Evolutionary conservation across 768 basidiomycete genomes (phyloP).

Genomic region (Paxillus involutus): DNA sequence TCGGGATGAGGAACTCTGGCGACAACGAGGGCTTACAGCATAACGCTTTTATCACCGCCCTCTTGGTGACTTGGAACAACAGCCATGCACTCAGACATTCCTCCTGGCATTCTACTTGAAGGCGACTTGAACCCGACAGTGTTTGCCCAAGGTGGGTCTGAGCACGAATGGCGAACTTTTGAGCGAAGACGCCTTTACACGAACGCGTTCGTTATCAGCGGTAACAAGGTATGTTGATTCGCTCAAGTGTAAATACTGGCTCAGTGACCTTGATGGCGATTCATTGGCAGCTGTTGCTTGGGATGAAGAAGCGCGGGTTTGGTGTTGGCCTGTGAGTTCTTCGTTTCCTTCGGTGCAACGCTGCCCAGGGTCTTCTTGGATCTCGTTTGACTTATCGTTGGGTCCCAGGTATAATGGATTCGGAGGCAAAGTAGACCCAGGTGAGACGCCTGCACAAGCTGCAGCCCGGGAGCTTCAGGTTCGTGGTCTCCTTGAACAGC

Average conservation of each 20-base stretch:
- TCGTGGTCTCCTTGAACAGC: background rate
- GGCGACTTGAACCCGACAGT: constrained; percentile 23
- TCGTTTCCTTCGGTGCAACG: background rate
- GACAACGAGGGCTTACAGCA: background rate
- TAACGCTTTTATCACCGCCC: background rate
- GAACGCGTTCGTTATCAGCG: constrained; percentile 65
- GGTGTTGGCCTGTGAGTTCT: constrained; percentile 56
- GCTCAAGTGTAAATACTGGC: background rate
- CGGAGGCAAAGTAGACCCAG: constrained; percentile 81
- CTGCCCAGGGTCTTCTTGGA: background rate
- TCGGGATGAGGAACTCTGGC: background rate
- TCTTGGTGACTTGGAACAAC: constrained; percentile 4
- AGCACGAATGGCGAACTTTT: constrained; percentile 47
- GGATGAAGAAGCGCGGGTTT: constrained; percentile 79
- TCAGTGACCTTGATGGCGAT: background rate
- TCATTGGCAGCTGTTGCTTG: constrained; percentile 70
- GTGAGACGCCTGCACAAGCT: constrained; percentile 67
- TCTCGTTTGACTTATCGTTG: background rate
- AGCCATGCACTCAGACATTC: constrained; percentile 21
- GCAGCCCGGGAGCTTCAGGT: constrained; percentile 77
- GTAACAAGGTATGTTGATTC: constrained; percentile 40
- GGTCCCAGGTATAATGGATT: constrained; percentile 78
- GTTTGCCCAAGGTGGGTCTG: constrained; percentile 40
- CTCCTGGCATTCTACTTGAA: constrained; percentile 43
- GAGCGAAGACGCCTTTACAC: constrained; percentile 53